These are phyloP conservation scores for Bombardia bombarda DNA, from an alignment of 495 filamentous ascomycete genomes.

Conservation along the genomic window DNA sequence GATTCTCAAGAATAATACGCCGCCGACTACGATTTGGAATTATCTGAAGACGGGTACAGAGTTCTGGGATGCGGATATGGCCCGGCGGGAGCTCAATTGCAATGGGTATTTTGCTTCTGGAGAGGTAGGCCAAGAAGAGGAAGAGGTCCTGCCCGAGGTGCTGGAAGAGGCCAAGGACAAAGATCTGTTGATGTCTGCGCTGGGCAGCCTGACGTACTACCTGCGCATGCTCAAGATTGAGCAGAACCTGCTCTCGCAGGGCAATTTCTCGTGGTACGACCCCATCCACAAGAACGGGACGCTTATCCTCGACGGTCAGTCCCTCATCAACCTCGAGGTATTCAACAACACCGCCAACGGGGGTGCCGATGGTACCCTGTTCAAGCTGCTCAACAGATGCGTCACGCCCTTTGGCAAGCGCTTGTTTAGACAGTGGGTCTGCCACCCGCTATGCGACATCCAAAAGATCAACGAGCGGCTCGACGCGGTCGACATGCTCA, in stretches of 20 bases:
- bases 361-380: slow-evolving; percentile 74
- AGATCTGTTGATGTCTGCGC: slow-evolving; percentile 82
- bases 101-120: slow-evolving; percentile 70
- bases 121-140: slow-evolving; percentile 51
- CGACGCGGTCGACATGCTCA: slow-evolving; percentile 90
- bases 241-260: slow-evolving; percentile 75
- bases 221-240: slow-evolving; percentile 84
- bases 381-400: slow-evolving; percentile 84
- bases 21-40: slow-evolving; percentile 92
- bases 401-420: slow-evolving; percentile 97
- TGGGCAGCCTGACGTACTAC: slow-evolving; percentile 86
- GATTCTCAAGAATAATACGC: slow-evolving; percentile 95
- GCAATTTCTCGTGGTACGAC: slow-evolving; percentile 87
- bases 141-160: slow-evolving; percentile 68
- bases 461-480: slow-evolving; percentile 86
- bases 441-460: slow-evolving; percentile 84
- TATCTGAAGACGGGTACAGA: slow-evolving; percentile 79
- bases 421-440: slow-evolving; percentile 95
- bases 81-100: slow-evolving; percentile 73
- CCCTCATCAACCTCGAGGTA: slow-evolving; percentile 92
- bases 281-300: slow-evolving; percentile 91
- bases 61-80: slow-evolving; percentile 83
- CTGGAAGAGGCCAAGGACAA: slow-evolving; percentile 68
- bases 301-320: slow-evolving; percentile 91
- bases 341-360: slow-evolving; percentile 94